Evolutionary conservation across 495 filamentous ascomycete species (phyloP).

Genomic region (Xylaria venustula): DNA sequence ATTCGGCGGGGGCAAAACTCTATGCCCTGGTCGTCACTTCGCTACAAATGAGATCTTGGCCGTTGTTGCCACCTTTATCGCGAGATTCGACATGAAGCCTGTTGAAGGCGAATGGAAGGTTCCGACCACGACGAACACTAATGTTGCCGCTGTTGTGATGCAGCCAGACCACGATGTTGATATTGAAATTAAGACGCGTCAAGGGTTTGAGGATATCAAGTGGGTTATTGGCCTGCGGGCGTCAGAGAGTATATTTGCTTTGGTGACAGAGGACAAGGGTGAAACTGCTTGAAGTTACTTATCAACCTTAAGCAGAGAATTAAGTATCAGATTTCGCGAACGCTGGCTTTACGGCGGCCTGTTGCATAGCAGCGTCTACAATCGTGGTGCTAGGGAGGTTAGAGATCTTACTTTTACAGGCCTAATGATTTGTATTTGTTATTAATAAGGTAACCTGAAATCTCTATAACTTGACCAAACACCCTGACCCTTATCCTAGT

Average conservation of each 20-base stretch:
- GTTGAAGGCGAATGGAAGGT: conserved; percentile 16
- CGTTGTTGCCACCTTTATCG: conserved; percentile 21
- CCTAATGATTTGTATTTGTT: too few species aligned
- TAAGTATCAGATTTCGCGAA: too few species aligned
- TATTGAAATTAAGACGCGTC: conserved; percentile 25
- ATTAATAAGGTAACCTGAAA: too few species aligned
- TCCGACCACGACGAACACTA: conserved; percentile 23
- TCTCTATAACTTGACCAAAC: too few species aligned
- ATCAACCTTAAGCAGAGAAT: too few species aligned
- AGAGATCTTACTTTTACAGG: too few species aligned
- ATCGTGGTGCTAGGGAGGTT: too few species aligned
- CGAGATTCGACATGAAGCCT: conserved; percentile 24
- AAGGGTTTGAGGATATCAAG: conserved; percentile 22
- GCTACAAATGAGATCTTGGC: conserved; percentile 25
- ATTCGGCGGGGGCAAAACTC: conserved; percentile 25
- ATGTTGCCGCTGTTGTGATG: conserved; percentile 24
- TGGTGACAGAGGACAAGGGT: conserved; percentile 16
- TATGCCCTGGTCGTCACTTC: conserved; percentile 30
- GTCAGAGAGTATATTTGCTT: conserved; percentile 18
- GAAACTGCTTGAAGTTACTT: background rate
- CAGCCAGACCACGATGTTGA: conserved; percentile 30
- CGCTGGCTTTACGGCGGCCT: too few species aligned
- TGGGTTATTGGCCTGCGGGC: conserved; percentile 19
- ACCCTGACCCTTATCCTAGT: too few species aligned
- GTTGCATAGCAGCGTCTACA: too few species aligned